A percentile compares a stretch with the other conserved stretches of the same genome.
Conservation (phyloP, 345 rosid species). For the Murraya paniculata region DNA sequence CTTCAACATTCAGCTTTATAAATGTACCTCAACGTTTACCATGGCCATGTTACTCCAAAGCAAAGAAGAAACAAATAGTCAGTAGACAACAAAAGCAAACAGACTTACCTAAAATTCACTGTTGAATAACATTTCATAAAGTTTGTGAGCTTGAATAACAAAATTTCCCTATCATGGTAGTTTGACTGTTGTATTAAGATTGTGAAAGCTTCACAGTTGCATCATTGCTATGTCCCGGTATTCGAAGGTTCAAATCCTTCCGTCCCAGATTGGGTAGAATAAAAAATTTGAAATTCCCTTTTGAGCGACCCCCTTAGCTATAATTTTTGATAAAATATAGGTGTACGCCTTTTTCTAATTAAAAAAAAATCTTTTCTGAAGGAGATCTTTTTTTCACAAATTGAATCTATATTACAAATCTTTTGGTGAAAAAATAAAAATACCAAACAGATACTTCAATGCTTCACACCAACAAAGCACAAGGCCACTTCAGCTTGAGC, state of each 20-base stretch:
- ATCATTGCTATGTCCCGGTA: neutral
- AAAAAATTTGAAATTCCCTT: no score
- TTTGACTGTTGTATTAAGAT: neutral
- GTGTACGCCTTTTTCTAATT: no score
- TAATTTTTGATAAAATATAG: no score
- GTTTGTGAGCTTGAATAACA: neutral
- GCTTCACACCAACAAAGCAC: constrained; percentile 82
- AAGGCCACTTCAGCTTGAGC: constrained; percentile 96
- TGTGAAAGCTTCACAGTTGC: neutral
- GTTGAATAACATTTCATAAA: neutral
- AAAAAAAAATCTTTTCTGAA: no score
- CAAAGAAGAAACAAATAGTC: neutral
- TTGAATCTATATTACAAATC: neutral
- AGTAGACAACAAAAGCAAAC: neutral
- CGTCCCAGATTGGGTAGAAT: no score
- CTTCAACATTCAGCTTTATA: no score
- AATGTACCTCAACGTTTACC: no score
- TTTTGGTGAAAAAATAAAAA: neutral
- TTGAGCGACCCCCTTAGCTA: no score
- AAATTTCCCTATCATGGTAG: neutral
- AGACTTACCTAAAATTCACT: neutral
- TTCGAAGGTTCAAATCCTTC: no score
- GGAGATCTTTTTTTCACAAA: no score
- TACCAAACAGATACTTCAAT: constrained; percentile 22
- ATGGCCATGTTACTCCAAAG: no score